Evolutionary conservation across 257 asterid genomes (phyloP).

Genomic region (Nicotiana otophora): DNA sequence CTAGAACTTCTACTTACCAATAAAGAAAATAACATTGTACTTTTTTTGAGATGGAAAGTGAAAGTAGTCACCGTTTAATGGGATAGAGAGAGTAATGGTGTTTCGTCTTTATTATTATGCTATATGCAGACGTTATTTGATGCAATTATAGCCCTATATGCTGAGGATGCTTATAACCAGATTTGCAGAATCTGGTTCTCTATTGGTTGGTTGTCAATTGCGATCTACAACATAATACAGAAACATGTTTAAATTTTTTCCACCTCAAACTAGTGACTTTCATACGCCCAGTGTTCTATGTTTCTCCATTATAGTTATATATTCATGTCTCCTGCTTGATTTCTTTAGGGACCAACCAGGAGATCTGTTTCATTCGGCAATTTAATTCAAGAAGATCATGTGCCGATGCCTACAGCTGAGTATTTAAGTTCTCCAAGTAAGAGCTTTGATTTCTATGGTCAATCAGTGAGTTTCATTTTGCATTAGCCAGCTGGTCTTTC

Average conservation of each 20-base stretch:
- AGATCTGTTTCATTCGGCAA: constrained; percentile 20
- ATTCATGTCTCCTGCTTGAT: background rate
- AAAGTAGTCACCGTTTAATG: background rate
- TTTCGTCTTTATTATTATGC: background rate
- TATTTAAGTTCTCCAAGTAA: constrained; percentile 43
- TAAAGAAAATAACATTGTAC: background rate
- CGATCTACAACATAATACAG: background rate
- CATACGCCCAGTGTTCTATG: background rate
- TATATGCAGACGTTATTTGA: background rate
- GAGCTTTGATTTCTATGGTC: constrained; percentile 16
- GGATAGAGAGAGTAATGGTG: background rate
- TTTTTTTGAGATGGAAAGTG: background rate
- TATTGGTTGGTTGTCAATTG: constrained; percentile 2
- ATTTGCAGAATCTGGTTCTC: background rate
- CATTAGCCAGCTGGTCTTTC: constrained; percentile 1
- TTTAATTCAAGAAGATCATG: constrained; percentile 23
- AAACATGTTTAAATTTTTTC: background rate
- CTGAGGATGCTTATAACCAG: background rate
- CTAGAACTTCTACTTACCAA: background rate
- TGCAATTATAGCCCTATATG: background rate
- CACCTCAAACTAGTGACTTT: background rate
- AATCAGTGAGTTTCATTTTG: background rate
- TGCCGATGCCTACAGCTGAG: constrained; percentile 28
- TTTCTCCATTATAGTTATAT: constrained; percentile 3
- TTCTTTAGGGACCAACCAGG: constrained; percentile 37